phyloP scores from a whole-genome alignment of 345 rosid genomes.

The Rhodamnia rubescens region DNA sequence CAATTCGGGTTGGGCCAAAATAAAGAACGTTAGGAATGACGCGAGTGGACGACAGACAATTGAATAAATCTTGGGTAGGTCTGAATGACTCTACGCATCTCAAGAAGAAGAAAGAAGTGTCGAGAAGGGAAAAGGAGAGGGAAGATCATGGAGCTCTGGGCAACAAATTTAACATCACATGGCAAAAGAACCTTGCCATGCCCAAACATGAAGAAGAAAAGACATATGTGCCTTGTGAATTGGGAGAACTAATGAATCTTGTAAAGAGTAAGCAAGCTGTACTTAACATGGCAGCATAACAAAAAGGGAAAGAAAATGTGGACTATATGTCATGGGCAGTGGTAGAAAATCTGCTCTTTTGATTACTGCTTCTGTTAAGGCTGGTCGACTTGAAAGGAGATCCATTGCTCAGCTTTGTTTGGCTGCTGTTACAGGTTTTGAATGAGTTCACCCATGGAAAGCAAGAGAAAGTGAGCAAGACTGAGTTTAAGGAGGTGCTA shows the following conservation, averaged over 20 bases:
- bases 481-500: slow-evolving; percentile 76
- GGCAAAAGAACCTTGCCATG: not conserved
- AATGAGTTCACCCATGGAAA: slow-evolving; percentile 84
- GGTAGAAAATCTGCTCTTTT: not conserved
- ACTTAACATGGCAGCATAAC: not conserved
- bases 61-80: not conserved
- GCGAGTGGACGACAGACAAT: not conserved
- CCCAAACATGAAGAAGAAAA: not conserved
- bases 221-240: not conserved
- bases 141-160: not conserved
- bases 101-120: not conserved
- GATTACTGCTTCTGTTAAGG: not conserved
- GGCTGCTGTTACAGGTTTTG: slow-evolving; percentile 40
- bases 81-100: not conserved
- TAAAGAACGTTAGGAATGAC: not conserved
- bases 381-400: not conserved
- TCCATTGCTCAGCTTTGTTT: not conserved
- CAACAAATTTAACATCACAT: not conserved
- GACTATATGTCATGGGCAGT: not conserved
- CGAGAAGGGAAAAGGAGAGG: not conserved
- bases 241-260: not conserved
- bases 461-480: slow-evolving; percentile 69
- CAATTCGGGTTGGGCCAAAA: not conserved
- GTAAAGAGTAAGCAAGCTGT: not conserved
- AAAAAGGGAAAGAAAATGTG: not conserved